Base-by-base conservation (phyloP, 805 yeast species). In the Candida suzukii region DNA sequence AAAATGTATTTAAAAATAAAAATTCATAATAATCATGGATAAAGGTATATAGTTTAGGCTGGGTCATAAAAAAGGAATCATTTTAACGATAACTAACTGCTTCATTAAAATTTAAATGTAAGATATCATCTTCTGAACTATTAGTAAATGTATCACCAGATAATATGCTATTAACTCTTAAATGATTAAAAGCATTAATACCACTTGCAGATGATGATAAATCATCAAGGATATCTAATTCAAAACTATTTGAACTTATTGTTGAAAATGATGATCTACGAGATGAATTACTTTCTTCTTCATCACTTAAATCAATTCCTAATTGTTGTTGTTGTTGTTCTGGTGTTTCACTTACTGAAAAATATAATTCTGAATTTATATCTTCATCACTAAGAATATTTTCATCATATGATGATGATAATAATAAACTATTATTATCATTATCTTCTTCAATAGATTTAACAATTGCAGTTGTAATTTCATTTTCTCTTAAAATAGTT, bases 381-480 rank as follows among this genome's bases (percentile, higher is more conserved):
- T 26, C 29, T 12, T 12, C 5, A 13, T 12, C 29, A 26, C 29
- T 26, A 12, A 26, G 9, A 16, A 13, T 13, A 6, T 18, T 18
- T 13, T 13, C 9, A n/a, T 30, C 33, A 30, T 12, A 11, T 12
- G 21, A 6, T 8, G 10, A 10, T 18, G 12, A 7, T n/a, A n/a
- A n/a, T n/a, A n/a, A n/a, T n/a, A n/a, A n/a, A n/a, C n/a, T n/a
- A n/a, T n/a, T n/a, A n/a, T n/a, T n/a, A n/a, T n/a, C n/a, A n/a
- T n/a, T n/a, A n/a, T n/a, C n/a, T 14, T 18, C 38, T 12, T 26
- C 32, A 18, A 26, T 14, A 12, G 39, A 25, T 32, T 37, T 43
- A 16, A 83, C 77, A 20, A 70, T 60, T 2, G 88, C 90, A 11
- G 73, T 67, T 2, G 72, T 56, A 7, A 84, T 74, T 20, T 76